phyloP scores from a whole-genome alignment of 1,284 basidiomycete species.

The Golubevia sp. region DNA sequence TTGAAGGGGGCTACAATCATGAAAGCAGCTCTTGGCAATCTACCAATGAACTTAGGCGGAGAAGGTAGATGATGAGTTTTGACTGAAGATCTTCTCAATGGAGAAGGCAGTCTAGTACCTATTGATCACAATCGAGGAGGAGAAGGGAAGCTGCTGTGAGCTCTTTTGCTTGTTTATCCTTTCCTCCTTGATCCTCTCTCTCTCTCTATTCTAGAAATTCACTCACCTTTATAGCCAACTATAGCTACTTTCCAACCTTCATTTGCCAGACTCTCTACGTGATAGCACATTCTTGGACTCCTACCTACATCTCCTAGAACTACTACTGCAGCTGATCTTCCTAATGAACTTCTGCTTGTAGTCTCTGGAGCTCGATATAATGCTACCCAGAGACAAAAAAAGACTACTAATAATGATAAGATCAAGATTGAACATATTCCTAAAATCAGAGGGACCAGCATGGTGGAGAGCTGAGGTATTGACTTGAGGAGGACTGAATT shows the following conservation, averaged over 20 bases:
- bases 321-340: constrained; percentile 72
- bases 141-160: too few species aligned
- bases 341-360: constrained; percentile 15
- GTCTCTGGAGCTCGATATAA: constrained; percentile 24
- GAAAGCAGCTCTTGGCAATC: constrained; percentile 70
- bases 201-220: too few species aligned
- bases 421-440: constrained; percentile 16
- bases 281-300: constrained; percentile 98
- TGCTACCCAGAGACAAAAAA: constrained; percentile 34
- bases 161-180: too few species aligned
- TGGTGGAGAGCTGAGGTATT: too few species aligned
- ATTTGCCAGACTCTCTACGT: constrained; percentile 86
- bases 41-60: constrained; percentile 68
- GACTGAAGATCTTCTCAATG: constrained; percentile 25
- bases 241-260: constrained; percentile 79
- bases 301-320: constrained; percentile 95
- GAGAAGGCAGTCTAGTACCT: constrained; percentile 23
- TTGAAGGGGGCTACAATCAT: constrained; percentile 79
- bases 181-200: too few species aligned
- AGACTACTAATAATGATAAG: constrained; percentile 19
- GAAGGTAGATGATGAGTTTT: constrained; percentile 60
- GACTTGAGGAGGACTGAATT: too few species aligned
- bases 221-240: constrained; percentile 81
- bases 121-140: too few species aligned
- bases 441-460: constrained; percentile 10